Base-by-base conservation (phyloP, 2,329 filamentous ascomycete species). In the Pseudogymnoascus sp. region DNA sequence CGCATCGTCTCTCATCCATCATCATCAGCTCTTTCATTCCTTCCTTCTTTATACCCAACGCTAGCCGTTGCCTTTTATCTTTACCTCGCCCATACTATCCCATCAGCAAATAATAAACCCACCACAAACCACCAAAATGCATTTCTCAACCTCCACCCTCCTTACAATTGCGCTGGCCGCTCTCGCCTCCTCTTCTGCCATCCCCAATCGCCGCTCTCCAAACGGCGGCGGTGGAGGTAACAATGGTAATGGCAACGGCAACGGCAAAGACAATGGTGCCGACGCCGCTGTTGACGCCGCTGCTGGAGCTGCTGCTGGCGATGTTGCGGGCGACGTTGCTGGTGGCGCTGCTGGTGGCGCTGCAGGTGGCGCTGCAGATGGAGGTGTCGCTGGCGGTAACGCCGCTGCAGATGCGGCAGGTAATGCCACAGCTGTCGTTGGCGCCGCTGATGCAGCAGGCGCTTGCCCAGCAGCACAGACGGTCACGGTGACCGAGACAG, bases 391-490 rank as follows among this genome's bases (percentile, higher is more conserved):
- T 23, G 23, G 7, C 18, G 23, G 8, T 6, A 30, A 37, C 23
- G 3, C 13, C 13, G 30, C 48, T 18, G 38, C 33, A 19, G 23
- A 13, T 12, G 57, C 61, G 7, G 33, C 48, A 15, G 38, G 48
- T 4, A 41, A 23, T 7, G 18, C 35, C 39, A 13, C 13, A 8
- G 52, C 61, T 58, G 28, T 28, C 6, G 38, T 52, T 7, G 41
- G 57, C 21, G 59, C 48, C 39, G 30, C 55, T 12, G 19, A 38
- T 41, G 39, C 38, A 59, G 15, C 60, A 59, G 45, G 33, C 60
- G 26, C 56, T 28, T 13, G 37, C 60, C 26, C 39, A 63, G 21
- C 37, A 13, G 8, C 57, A 38, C 18, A 19, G 23, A 38, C 19
- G 8, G 38, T 58, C 38, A 38, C 57, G 6, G 28, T 58, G 33